phyloP scores from a whole-genome alignment of 2,329 filamentous ascomycete species.

The Pestalotiopsis sp. region DNA sequence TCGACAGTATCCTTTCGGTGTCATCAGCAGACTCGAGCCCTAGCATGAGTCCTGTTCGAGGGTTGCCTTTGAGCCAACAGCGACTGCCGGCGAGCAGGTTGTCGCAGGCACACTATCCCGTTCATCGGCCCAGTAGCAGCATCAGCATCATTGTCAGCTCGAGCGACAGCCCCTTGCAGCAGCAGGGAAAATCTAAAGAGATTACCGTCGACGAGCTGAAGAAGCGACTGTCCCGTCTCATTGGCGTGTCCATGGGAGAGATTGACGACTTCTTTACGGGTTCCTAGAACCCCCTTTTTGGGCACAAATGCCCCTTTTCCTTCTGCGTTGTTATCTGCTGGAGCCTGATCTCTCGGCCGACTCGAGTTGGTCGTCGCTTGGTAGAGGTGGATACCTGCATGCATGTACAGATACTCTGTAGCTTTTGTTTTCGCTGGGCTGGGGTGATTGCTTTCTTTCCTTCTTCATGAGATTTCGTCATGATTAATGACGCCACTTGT shows the following conservation, averaged over 20 bases:
- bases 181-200: slow-evolving; percentile 17
- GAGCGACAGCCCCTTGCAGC: background rate
- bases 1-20: background rate
- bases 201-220: slow-evolving; percentile 35
- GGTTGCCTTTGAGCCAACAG: background rate
- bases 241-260: slow-evolving; percentile 31
- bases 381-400: slow-evolving; percentile 1
- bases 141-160: background rate
- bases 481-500: background rate
- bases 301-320: background rate
- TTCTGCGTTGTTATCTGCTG: background rate
- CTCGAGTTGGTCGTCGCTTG: background rate
- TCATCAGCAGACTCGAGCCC: background rate
- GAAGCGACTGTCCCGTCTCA: slow-evolving; percentile 29
- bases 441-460: background rate
- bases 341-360: no score
- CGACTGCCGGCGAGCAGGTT: background rate
- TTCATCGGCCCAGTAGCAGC: background rate
- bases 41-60: background rate
- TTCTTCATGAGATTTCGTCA: background rate
- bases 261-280: slow-evolving; percentile 31
- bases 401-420: background rate
- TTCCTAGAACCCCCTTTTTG: slow-evolving; percentile 4
- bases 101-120: background rate
- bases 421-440: background rate